These are phyloP conservation scores for Ophryocystis elektroscirrha DNA, from an alignment of 169 alveolate species.

Conservation along the genomic window DNA sequence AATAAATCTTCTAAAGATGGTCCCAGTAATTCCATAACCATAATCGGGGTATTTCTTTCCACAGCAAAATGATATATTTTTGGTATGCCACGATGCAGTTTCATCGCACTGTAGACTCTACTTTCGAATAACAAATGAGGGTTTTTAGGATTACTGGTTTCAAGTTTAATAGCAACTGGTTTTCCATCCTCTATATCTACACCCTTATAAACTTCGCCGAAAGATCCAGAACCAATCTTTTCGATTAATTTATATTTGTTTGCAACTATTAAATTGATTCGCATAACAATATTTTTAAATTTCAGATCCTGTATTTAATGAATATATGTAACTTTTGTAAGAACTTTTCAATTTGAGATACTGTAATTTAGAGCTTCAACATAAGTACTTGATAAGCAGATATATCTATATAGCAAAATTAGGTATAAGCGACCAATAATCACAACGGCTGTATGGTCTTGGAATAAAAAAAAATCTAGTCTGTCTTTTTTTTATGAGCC, in stretches of 20 bases:
- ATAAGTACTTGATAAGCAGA: too few species aligned
- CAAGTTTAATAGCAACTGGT: constrained; percentile 79
- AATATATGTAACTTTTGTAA: too few species aligned
- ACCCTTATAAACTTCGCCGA: constrained; percentile 84
- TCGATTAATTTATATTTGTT: constrained; percentile 83
- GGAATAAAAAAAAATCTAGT: too few species aligned
- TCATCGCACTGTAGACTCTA: constrained; percentile 23
- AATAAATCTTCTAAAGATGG: constrained; percentile 46
- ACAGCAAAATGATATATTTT: constrained; percentile 1
- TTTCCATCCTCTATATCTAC: constrained; percentile 63
- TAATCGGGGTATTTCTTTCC: constrained; percentile 26
- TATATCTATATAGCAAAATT: too few species aligned
- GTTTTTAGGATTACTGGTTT: constrained; percentile 38
- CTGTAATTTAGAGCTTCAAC: too few species aligned
- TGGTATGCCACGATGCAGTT: neutral
- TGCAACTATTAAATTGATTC: constrained; percentile 81
- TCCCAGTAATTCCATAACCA: constrained; percentile 52
- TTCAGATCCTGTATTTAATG: too few species aligned
- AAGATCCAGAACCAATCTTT: constrained; percentile 89
- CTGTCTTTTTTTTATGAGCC: too few species aligned
- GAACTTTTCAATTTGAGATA: too few species aligned
- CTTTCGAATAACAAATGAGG: constrained; percentile 36
- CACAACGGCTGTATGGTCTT: too few species aligned
- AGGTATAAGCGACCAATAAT: too few species aligned
- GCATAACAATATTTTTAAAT: too few species aligned